Percentiles rank a stretch among this genome's conserved stretches.
Evolutionary conservation across 176 grass and related monocot genomes (phyloP).

Genomic region (Cymbopogon citratus): DNA sequence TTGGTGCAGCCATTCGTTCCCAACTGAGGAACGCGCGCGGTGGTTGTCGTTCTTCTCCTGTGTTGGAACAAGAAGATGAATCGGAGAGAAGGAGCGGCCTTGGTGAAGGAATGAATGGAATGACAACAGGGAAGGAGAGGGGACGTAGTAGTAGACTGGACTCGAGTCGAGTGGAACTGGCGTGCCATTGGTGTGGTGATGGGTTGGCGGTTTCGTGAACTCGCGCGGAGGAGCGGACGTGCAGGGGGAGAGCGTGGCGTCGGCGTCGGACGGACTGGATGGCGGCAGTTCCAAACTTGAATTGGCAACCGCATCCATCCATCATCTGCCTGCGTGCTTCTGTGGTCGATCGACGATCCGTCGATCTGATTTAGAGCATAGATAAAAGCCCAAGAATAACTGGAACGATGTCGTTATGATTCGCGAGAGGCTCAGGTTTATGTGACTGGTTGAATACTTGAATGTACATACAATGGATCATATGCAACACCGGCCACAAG

Average conservation of each 20-base stretch:
- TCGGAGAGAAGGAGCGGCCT: background rate
- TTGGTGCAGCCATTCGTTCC: slow-evolving; percentile 6
- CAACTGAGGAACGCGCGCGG: background rate
- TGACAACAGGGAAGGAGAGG: background rate
- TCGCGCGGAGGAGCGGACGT: background rate
- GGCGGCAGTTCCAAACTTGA: background rate
- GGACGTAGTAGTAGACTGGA: background rate
- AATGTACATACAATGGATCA: no score
- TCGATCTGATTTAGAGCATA: no score
- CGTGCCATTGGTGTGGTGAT: background rate
- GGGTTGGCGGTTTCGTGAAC: background rate
- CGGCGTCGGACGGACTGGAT: background rate
- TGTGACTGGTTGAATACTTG: no score
- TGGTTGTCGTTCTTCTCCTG: background rate
- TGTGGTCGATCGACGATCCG: no score
- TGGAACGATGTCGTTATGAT: no score
- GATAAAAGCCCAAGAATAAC: background rate
- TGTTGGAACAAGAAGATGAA: background rate
- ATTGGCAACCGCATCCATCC: background rate
- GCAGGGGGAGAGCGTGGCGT: background rate
- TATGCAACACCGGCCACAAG: no score
- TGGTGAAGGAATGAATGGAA: no score
- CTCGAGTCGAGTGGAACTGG: background rate
- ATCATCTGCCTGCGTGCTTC: no score
- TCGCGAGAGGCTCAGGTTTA: no score